Evolutionary conservation across 2,329 filamentous ascomycete genomes (phyloP).

Genomic region (Acrodontium crateriforme): DNA sequence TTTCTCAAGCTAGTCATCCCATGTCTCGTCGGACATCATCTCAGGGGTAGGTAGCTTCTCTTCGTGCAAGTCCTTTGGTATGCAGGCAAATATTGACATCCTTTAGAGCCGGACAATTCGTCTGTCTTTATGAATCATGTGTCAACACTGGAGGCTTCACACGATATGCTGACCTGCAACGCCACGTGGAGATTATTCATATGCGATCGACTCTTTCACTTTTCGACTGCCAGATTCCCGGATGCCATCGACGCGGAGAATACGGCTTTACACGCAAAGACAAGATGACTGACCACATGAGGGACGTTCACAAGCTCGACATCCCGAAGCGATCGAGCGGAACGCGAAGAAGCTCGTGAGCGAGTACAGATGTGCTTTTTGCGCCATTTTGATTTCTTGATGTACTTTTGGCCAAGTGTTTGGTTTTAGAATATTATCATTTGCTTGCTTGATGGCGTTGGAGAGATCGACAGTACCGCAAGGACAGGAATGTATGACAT

Average conservation of each 20-base stretch:
- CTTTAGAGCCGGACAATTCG: slow-evolving; percentile 5
- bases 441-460: too few species aligned
- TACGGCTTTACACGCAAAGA: slow-evolving; percentile 43
- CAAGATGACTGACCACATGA: slow-evolving; percentile 43
- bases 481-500: too few species aligned
- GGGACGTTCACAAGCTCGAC: slow-evolving; percentile 40
- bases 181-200: slow-evolving; percentile 36
- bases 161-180: slow-evolving; percentile 35
- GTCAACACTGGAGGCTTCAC: slow-evolving; percentile 21
- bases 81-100: too few species aligned
- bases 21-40: too few species aligned
- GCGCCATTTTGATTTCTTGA: too few species aligned
- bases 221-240: slow-evolving; percentile 30
- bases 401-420: too few species aligned
- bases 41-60: too few species aligned
- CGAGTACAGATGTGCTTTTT: too few species aligned
- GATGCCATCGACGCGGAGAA: slow-evolving; percentile 30
- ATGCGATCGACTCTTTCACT: slow-evolving; percentile 20
- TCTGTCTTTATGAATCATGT: slow-evolving; percentile 11
- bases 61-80: too few species aligned
- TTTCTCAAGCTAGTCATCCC: too few species aligned
- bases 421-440: too few species aligned
- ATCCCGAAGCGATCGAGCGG: slow-evolving; percentile 22
- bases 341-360: not conserved
- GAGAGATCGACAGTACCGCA: too few species aligned